Evolutionary conservation across 805 yeast species (phyloP), one percentile per base, ranked within the genome.

Genomic region (Kurtzmaniella fragi): DNA sequence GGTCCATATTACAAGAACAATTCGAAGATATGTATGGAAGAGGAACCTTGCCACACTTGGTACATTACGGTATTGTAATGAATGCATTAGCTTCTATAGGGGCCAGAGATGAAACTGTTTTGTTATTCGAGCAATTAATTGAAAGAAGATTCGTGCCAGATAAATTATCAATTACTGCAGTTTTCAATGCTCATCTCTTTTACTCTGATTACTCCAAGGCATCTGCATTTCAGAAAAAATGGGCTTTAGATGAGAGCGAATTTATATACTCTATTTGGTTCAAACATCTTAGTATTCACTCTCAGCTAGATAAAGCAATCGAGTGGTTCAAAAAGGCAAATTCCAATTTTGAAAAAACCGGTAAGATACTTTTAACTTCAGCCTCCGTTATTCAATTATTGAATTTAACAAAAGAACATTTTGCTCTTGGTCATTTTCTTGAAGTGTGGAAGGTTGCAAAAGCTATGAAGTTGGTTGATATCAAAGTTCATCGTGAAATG

Each of bases 41-140:
- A n/a, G 80, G 77, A 1, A 62, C 73, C 31, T 56, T 75, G 17
- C 84, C 85, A 1, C 69, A 70, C 35, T 58, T 68, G 25, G 50
- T 54, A 23, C 86, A 83, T 47, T 84, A 83, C 52, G 67, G 74
- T 3, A 71, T 78, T 13, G 78, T 82, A 10, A 79, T 84, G 74
- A 59, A 65, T 38, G 78, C 84, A 0, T 59, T 84, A 43, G 80
- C 85, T 1, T 45, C 51, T 4, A 53, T 63, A 27, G 81, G 77
- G 8, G 78, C 75, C 46, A 57, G 50, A 31, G 68, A 56, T 30
- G 73, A 69, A 52, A 78, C 75, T 9, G 74, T 72, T 20, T 57
- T 53, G 41, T 60, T 84, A 41, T 82, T 68, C 57, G 43, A 60
- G n/a, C 73, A 76, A 49, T 49, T 79, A 25, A 34, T 61, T 4